phyloP scores from a whole-genome alignment of 139 green algal genomes.

The Chlamydomonas applanata region DNA sequence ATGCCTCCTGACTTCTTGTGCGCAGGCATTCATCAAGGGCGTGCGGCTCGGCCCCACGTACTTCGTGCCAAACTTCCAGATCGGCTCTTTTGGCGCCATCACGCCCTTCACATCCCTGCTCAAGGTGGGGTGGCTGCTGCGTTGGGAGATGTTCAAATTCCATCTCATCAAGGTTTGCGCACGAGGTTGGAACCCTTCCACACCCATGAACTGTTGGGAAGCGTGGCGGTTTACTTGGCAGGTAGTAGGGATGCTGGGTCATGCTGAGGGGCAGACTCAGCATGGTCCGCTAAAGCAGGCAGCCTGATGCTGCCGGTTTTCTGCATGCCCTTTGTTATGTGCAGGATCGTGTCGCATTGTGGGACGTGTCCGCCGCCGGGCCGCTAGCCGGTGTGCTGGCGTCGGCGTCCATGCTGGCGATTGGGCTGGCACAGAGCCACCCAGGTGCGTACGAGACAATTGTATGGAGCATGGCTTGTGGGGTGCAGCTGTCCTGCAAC shows the following conservation, averaged over 20 bases:
- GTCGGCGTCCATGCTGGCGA: conserved; percentile 56
- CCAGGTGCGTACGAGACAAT: neutral
- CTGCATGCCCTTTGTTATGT: conserved; percentile 6
- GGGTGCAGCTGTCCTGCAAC: too few species aligned
- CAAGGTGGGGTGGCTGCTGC: conserved; percentile 12
- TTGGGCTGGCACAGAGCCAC: conserved; percentile 35
- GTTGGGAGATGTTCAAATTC: too few species aligned
- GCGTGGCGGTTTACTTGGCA: too few species aligned
- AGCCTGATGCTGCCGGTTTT: too few species aligned
- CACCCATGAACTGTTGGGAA: too few species aligned
- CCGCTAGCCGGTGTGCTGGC: conserved; percentile 55
- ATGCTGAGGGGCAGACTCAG: too few species aligned
- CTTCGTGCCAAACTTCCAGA: conserved; percentile 88
- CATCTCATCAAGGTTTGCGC: too few species aligned
- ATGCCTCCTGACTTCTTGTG: too few species aligned
- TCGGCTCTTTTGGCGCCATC: conserved; percentile 87
- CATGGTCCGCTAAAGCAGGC: too few species aligned
- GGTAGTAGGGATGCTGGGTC: too few species aligned
- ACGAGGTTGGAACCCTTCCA: too few species aligned
- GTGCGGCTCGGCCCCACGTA: conserved; percentile 83
- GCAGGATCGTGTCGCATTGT: conserved; percentile 62
- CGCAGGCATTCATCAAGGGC: conserved; percentile 7
- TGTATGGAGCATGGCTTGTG: too few species aligned
- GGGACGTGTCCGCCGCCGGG: conserved; percentile 79
- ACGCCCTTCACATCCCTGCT: conserved; percentile 80